Base-by-base conservation (phyloP, 805 yeast species). In the Metschnikowia arizonensis region DNA sequence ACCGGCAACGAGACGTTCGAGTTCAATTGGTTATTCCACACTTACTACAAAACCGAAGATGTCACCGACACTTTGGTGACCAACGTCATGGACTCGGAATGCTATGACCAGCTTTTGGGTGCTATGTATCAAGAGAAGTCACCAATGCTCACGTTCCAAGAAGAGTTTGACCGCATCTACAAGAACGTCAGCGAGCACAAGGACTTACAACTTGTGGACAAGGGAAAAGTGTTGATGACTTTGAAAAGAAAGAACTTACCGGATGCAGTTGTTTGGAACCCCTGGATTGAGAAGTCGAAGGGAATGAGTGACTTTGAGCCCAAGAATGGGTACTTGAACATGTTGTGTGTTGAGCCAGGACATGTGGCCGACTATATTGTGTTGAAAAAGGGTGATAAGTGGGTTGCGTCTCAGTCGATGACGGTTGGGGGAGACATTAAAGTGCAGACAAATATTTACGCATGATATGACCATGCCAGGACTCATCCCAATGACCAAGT, bases 301-400 rank as follows among this genome's bases (percentile, higher is more conserved):
- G 82, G 84, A 1, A 87, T 93, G 91, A 82, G 73, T 33, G 99
- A 93, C 67, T 93, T 91, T 59, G 77, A 74, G 56, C 99, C 98
- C 41, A 88, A 86, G 62, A 64, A 67, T 44, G 98, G 97, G 5
- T 93, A 74, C 71, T 75, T 81, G 54, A 73, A 83, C 37, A 91
- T 93, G 98, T 79, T 93, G 47, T 93, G 99, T 68, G 78, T 93
- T 46, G 99, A 93, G 66, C 95, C 97, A 2, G 99, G 99, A 34
- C 75, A 82, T 54, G 98, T 93, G 32, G 74, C 78, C 47, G 81
- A 82, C 38, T 84, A 85, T 60, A 71, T 78, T 19, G 66, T 64
- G 19, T 72, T 93, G 54, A 63, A 69, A 40, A 83, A 91, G n/a
- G 91, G 93, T 43, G 76, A 75, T 49, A 72, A 73, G 50, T 90